phyloP scores from a whole-genome alignment of 495 filamentous ascomycete species.

The Viridothelium virens region DNA sequence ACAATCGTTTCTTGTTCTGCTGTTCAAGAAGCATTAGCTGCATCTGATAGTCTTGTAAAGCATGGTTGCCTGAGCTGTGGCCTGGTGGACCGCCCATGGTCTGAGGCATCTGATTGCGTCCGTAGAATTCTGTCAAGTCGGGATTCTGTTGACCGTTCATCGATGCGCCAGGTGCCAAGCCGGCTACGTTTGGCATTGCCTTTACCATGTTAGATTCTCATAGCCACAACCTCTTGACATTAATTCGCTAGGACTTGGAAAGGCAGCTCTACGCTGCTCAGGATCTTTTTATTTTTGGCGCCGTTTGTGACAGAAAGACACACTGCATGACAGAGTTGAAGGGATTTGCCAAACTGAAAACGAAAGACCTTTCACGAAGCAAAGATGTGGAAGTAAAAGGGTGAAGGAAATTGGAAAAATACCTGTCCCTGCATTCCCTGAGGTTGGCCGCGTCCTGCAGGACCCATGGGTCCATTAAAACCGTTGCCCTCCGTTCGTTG shows the following conservation, averaged over 20 bases:
- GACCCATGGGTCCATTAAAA: constrained; percentile 57
- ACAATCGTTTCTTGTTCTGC: constrained; percentile 92
- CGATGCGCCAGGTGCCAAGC: constrained; percentile 38
- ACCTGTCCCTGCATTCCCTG: constrained; percentile 66
- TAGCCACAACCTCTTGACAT: no score
- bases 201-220: constrained; percentile 39
- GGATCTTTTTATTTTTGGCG: no score
- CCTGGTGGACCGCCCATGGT: constrained; percentile 39
- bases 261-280: no score
- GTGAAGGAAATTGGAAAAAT: constrained; percentile 29
- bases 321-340: no score
- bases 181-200: constrained; percentile 60
- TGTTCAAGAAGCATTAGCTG: constrained; percentile 97
- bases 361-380: no score
- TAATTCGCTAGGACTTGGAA: no score
- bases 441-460: constrained; percentile 59
- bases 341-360: no score
- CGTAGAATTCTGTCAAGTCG: constrained; percentile 60
- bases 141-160: constrained; percentile 5
- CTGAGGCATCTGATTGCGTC: constrained; percentile 32
- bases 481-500: constrained; percentile 75
- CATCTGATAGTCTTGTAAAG: constrained; percentile 98
- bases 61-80: constrained; percentile 69
- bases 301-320: no score
- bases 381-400: background rate